phyloP scores from a whole-genome alignment of 805 yeast species.

The Wickerhamiella slavikovae region DNA sequence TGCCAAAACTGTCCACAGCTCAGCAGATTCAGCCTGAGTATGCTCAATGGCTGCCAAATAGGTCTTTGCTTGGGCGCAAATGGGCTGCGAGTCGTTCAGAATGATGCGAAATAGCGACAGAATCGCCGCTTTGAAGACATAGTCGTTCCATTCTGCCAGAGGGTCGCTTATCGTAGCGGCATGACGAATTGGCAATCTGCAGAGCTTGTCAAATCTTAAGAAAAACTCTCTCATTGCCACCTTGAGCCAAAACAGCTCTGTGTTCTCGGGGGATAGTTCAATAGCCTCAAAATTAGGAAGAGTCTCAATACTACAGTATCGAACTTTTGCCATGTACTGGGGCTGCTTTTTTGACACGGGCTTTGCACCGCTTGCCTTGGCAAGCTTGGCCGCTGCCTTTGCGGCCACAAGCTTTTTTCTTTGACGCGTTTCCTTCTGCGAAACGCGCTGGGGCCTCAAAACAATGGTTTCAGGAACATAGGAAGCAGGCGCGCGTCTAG shows the following conservation, averaged over 20 bases:
- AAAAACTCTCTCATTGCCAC: constrained; percentile 20
- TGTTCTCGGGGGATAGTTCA: constrained; percentile 9
- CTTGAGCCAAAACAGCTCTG: constrained; percentile 16
- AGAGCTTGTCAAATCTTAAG: constrained; percentile 19
- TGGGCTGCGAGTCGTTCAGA: constrained; percentile 15
- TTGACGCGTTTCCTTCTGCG: too few species aligned
- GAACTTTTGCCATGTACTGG: constrained; percentile 6
- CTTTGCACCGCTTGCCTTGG: constrained; percentile 1
- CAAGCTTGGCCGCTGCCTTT: constrained; percentile 5
- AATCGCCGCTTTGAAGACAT: constrained; percentile 17
- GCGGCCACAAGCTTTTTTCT: constrained; percentile 3
- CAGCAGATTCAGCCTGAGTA: constrained; percentile 15
- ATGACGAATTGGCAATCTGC: constrained; percentile 18
- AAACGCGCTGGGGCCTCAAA: too few species aligned
- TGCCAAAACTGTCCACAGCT: constrained; percentile 16
- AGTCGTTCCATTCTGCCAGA: constrained; percentile 18
- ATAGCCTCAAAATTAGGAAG: constrained; percentile 14
- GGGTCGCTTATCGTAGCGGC: constrained; percentile 18
- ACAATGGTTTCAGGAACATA: too few species aligned
- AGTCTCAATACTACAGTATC: constrained; percentile 4
- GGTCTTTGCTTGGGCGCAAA: constrained; percentile 11
- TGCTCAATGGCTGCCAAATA: constrained; percentile 16
- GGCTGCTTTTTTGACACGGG: constrained; percentile 2
- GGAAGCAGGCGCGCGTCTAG: too few species aligned
- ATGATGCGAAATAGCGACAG: constrained; percentile 15